phyloP scores from a whole-genome alignment of 2,329 filamentous ascomycete genomes.

The Didymella arachidicola region DNA sequence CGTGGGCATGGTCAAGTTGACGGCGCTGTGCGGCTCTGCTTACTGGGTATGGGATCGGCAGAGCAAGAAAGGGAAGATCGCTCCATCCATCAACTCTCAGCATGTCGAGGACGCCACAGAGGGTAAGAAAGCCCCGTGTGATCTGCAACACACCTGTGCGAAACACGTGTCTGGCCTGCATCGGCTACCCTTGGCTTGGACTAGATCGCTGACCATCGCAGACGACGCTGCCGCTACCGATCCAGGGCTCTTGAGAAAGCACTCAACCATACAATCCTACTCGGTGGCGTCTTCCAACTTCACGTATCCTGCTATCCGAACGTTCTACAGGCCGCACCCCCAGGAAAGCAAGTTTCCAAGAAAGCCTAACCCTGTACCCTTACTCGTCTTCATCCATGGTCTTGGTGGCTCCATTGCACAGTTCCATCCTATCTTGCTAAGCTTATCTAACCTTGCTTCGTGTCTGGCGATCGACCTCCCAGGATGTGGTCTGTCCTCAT shows the following conservation, averaged over 20 bases:
- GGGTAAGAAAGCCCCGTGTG: conserved; percentile 35
- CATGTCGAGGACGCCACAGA: conserved; percentile 30
- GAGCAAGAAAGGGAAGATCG: conserved; percentile 26
- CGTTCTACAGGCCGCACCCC: conserved; percentile 83
- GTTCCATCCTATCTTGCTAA: conserved; percentile 81
- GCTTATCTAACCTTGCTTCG: conserved; percentile 80
- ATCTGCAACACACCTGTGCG: conserved; percentile 17
- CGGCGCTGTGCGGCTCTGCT: conserved; percentile 48
- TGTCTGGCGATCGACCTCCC: conserved; percentile 90
- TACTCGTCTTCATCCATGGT: conserved; percentile 91
- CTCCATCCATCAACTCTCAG: conserved; percentile 29
- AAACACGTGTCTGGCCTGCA: conserved; percentile 17
- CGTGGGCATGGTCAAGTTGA: conserved; percentile 51
- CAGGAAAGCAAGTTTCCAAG: conserved; percentile 82
- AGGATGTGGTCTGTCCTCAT: conserved; percentile 83
- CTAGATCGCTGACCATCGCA: conserved; percentile 21
- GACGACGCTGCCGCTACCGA: conserved; percentile 66
- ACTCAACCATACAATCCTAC: conserved; percentile 75
- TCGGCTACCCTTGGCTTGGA: conserved; percentile 8
- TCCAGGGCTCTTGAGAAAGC: conserved; percentile 79
- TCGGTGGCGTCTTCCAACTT: conserved; percentile 69
- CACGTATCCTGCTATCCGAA: conserved; percentile 77
- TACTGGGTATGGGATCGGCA: conserved; percentile 45
- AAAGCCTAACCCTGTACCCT: conserved; percentile 75
- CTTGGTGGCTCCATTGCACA: conserved; percentile 92